Conservation (phyloP, 106 monocot species). For the Phalaenopsis equestris region DNA sequence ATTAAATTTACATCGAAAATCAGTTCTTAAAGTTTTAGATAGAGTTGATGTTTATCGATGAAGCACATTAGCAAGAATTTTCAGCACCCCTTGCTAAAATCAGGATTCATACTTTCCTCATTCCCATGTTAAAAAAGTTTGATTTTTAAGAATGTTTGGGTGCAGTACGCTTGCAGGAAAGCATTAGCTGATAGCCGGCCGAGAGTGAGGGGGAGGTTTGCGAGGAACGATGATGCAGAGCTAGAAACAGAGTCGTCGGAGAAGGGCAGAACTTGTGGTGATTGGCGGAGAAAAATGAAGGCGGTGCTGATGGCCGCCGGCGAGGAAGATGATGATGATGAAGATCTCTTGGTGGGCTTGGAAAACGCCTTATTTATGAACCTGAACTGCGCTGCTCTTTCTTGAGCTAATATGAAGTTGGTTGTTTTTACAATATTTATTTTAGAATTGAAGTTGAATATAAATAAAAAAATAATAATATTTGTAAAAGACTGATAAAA, state of each 20-base stretch:
- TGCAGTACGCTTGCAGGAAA: constrained; percentile 44
- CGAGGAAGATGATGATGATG: constrained; percentile 7
- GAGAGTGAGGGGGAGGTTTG: constrained; percentile 35
- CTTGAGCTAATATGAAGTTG: no score
- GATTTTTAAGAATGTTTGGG: not conserved
- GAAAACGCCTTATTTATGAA: constrained; percentile 22
- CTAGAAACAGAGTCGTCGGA: constrained; percentile 9
- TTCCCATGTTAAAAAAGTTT: not conserved
- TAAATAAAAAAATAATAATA: no score
- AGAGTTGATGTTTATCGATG: no score
- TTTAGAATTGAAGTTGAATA: no score
- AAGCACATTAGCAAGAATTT: not conserved
- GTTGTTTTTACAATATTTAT: no score
- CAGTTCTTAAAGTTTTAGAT: no score
- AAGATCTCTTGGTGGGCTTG: constrained; percentile 24
- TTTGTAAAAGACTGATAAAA: no score
- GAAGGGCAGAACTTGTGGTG: constrained; percentile 2
- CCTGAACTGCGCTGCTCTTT: not conserved
- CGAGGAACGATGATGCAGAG: constrained; percentile 28
- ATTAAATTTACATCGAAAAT: no score
- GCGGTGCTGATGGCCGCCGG: constrained; percentile 3
- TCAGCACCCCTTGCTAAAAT: no score
- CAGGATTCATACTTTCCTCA: no score
- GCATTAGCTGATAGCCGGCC: constrained; percentile 37
- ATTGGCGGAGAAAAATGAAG: constrained; percentile 20